Conservation (phyloP, 495 filamentous ascomycete genomes). For the Penicillium soppii region DNA sequence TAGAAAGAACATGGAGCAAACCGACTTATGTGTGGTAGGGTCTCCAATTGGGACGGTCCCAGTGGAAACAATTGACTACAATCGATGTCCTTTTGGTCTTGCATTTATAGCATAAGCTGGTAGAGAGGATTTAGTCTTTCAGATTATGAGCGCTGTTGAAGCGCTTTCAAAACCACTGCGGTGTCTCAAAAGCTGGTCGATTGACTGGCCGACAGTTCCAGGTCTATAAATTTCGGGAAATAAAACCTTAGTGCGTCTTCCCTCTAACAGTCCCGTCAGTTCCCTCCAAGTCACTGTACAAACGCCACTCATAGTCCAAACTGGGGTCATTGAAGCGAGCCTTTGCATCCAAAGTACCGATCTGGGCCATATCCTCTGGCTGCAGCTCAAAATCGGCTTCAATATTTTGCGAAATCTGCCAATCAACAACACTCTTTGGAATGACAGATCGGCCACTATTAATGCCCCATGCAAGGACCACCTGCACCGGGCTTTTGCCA, state of each 20-base stretch:
- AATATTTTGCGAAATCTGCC: conserved; percentile 53
- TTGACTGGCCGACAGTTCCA: too few species aligned
- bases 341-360: conserved; percentile 52
- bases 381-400: conserved; percentile 57
- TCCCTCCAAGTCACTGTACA: conserved; percentile 60
- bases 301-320: conserved; percentile 51
- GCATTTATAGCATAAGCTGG: too few species aligned
- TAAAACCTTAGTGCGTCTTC: not conserved
- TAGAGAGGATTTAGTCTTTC: too few species aligned
- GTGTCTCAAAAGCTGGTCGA: too few species aligned
- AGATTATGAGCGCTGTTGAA: too few species aligned
- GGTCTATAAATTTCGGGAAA: too few species aligned
- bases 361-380: conserved; percentile 45
- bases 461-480: conserved; percentile 62
- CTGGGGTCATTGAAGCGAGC: conserved; percentile 58
- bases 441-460: conserved; percentile 59
- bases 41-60: too few species aligned
- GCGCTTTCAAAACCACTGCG: too few species aligned
- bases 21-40: too few species aligned
- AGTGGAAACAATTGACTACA: too few species aligned
- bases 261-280: conserved; percentile 15
- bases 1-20: too few species aligned
- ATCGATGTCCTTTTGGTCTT: too few species aligned
- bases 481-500: conserved; percentile 58
- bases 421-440: conserved; percentile 57